Percentiles rank a stretch among this genome's conserved stretches.
Evolutionary conservation across 768 basidiomycete species (phyloP).

Genomic region (Cubamyces lactineus): DNA sequence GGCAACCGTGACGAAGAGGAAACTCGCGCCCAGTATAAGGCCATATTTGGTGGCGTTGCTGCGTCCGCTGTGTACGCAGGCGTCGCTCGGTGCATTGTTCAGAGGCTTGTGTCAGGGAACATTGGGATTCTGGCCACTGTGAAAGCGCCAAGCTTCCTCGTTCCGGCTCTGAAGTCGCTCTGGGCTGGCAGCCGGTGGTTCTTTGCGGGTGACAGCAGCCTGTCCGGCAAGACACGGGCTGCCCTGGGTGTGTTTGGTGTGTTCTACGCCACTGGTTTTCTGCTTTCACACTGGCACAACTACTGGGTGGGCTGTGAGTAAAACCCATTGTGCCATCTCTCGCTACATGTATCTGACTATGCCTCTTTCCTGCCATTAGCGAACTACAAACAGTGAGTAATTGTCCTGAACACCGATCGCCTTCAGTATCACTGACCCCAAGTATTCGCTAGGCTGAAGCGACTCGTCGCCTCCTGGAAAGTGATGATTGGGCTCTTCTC

Average conservation of each 20-base stretch:
- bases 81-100: constrained; percentile 13
- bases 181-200: constrained; percentile 12
- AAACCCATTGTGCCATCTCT: too few species aligned
- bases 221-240: constrained; percentile 11
- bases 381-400: constrained; percentile 34
- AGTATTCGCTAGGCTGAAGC: constrained; percentile 30
- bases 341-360: too few species aligned
- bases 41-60: constrained; percentile 64
- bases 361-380: constrained; percentile 20
- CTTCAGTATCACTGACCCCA: neutral
- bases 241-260: constrained; percentile 23
- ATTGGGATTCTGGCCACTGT: neutral
- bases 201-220: neutral
- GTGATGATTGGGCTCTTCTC: constrained; percentile 41
- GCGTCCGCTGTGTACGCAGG: constrained; percentile 22
- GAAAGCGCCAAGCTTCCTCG: neutral
- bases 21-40: constrained; percentile 94
- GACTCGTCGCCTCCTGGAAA: constrained; percentile 43
- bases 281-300: constrained; percentile 51
- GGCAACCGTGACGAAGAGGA: constrained; percentile 77
- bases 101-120: neutral
- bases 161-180: neutral
- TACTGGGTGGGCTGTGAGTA: constrained; percentile 42
- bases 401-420: neutral
- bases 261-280: constrained; percentile 34